These are phyloP conservation scores for Wickerhamiella dianesei DNA, from an alignment of 805 yeast species.

Conservation along the genomic window DNA sequence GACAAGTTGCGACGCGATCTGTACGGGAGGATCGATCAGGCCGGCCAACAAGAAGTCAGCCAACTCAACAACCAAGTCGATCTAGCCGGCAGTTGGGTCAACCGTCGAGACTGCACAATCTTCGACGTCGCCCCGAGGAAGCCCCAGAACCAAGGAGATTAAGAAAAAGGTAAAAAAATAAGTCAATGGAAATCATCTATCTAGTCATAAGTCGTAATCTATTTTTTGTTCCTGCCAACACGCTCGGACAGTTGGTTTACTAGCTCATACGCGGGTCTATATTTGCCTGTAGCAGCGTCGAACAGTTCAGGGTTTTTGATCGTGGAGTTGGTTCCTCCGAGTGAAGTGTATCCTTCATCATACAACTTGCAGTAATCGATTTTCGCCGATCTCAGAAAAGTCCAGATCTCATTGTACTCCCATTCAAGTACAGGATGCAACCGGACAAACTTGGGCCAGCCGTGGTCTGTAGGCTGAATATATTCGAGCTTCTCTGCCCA, in stretches of 20 bases:
- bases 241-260: constrained; percentile 48
- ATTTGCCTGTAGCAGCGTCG: constrained; percentile 24
- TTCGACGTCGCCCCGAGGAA: too few relatives aligned
- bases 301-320: constrained; percentile 51
- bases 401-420: constrained; percentile 76
- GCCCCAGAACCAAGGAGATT: too few relatives aligned
- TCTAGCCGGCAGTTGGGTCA: too few relatives aligned
- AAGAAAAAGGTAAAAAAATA: too few relatives aligned
- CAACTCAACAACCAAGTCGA: too few relatives aligned
- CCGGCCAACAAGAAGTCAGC: too few relatives aligned
- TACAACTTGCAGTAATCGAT: constrained; percentile 64
- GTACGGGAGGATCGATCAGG: too few relatives aligned
- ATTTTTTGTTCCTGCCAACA: constrained; percentile 25
- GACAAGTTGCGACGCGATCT: too few relatives aligned
- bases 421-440: constrained; percentile 84
- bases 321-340: constrained; percentile 70
- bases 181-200: neutral
- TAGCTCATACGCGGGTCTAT: constrained; percentile 38
- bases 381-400: constrained; percentile 44
- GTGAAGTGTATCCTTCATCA: constrained; percentile 74
- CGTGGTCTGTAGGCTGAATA: constrained; percentile 67
- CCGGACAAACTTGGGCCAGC: constrained; percentile 82
- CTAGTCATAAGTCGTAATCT: neutral
- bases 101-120: too few relatives aligned
- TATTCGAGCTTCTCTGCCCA: constrained; percentile 46